Percentiles rank a stretch among this genome's conserved stretches.
These are phyloP conservation scores for Irpex lacteus DNA, from an alignment of 1,284 basidiomycete genomes.

Conservation along the genomic window DNA sequence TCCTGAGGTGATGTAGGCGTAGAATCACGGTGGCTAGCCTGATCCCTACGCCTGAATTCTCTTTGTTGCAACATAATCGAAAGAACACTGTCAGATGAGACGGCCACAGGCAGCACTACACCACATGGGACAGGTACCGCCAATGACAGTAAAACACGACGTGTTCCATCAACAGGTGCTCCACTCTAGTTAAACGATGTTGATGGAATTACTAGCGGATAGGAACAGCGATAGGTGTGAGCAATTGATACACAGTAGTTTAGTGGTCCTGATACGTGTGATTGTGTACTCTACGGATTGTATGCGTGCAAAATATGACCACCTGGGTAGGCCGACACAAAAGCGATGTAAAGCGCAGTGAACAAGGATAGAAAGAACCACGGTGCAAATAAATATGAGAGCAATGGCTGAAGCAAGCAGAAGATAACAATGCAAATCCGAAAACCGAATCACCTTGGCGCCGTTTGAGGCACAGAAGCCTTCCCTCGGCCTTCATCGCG, in stretches of 20 bases:
- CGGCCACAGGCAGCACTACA: too few relatives aligned
- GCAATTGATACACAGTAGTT: background rate
- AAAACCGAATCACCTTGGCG: background rate
- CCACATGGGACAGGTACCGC: too few relatives aligned
- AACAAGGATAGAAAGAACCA: background rate
- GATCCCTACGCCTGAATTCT: too few relatives aligned
- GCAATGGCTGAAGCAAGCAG: background rate
- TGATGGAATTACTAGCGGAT: background rate
- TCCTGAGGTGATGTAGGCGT: too few relatives aligned
- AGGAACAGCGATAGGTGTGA: conserved; percentile 8
- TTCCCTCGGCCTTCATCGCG: background rate
- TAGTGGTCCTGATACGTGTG: background rate
- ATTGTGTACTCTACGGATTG: background rate
- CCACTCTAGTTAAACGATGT: background rate
- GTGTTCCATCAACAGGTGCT: too few relatives aligned
- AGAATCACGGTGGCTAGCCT: too few relatives aligned
- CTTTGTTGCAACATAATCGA: too few relatives aligned
- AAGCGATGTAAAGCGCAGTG: background rate
- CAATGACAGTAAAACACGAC: too few relatives aligned
- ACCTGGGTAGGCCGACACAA: background rate
- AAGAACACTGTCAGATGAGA: too few relatives aligned
- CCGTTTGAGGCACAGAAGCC: background rate
- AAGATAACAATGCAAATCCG: background rate
- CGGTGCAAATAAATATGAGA: background rate
- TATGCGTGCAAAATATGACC: background rate